Evolutionary conservation across 2,329 filamentous ascomycete genomes (phyloP).

Genomic region (Acarospora socialis): DNA sequence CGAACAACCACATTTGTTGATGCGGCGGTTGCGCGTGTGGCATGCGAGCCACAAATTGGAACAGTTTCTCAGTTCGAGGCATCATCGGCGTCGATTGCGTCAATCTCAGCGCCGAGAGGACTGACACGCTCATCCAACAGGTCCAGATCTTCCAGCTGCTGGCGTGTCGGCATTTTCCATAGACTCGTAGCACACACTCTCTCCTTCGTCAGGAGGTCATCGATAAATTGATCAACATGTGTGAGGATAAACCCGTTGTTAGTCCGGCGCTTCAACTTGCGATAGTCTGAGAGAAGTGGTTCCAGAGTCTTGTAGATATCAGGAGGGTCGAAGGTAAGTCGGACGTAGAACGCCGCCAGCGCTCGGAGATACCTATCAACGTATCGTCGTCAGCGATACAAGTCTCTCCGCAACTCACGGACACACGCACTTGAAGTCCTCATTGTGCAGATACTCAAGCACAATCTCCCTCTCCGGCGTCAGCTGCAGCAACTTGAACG

Average conservation of each 20-base stretch:
- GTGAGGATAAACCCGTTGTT: constrained; percentile 57
- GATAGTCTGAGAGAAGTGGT: constrained; percentile 63
- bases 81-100: constrained; percentile 28
- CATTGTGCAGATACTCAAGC: constrained; percentile 62
- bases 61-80: too few relatives aligned
- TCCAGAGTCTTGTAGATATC: constrained; percentile 72
- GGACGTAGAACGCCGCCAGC: constrained; percentile 83
- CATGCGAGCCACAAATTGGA: too few relatives aligned
- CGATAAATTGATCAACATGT: constrained; percentile 81
- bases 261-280: constrained; percentile 68
- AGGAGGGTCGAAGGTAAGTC: constrained; percentile 68
- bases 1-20: too few relatives aligned
- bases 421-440: constrained; percentile 69
- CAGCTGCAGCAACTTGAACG: constrained; percentile 87
- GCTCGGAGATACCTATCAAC: constrained; percentile 69
- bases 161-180: constrained; percentile 76
- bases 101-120: constrained; percentile 54
- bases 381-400: constrained; percentile 12
- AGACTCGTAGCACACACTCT: constrained; percentile 81
- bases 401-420: constrained; percentile 19
- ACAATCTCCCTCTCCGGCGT: constrained; percentile 67
- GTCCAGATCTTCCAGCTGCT: constrained; percentile 77
- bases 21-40: too few relatives aligned
- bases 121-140: constrained; percentile 74
- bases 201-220: constrained; percentile 78